These are phyloP conservation scores for Amanita thiersii DNA, from an alignment of 768 basidiomycete genomes.

Conservation along the genomic window DNA sequence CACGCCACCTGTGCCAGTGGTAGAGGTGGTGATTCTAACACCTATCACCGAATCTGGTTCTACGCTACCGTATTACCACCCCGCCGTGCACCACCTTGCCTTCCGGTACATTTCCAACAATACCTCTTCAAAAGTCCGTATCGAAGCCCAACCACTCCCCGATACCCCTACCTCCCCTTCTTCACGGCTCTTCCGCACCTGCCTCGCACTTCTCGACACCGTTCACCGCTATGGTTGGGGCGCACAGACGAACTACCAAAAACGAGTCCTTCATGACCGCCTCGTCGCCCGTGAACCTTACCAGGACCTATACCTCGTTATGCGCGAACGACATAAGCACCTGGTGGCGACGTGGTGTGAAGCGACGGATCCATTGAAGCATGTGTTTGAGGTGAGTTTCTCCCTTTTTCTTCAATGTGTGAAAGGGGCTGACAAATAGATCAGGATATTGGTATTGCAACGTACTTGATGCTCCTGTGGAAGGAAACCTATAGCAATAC, in stretches of 20 bases:
- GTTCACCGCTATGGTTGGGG: conserved; percentile 90
- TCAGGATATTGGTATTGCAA: conserved; percentile 92
- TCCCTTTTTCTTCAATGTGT: not conserved
- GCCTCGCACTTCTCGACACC: conserved; percentile 71
- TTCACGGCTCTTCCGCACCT: conserved; percentile 73
- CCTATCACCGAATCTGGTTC: conserved; percentile 40
- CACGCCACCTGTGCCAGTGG: conserved; percentile 13
- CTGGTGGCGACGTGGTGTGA: conserved; percentile 72
- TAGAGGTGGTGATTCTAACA: conserved; percentile 41
- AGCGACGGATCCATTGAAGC: conserved; percentile 80
- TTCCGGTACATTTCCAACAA: conserved; percentile 54
- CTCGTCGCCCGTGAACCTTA: conserved; percentile 70
- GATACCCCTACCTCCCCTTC: conserved; percentile 39
- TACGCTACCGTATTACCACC: conserved; percentile 84
- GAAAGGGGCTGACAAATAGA: not conserved
- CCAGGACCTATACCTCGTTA: conserved; percentile 83
- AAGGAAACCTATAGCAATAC: conserved; percentile 49
- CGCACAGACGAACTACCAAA: conserved; percentile 71
- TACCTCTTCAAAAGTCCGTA: conserved; percentile 31
- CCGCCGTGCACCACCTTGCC: conserved; percentile 69
- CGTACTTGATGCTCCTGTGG: conserved; percentile 90
- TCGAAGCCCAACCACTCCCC: conserved; percentile 51
- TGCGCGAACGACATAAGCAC: conserved; percentile 80
- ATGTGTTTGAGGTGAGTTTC: conserved; percentile 72
- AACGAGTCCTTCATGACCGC: conserved; percentile 79